Base-by-base conservation (phyloP, 441 rosid genomes). In the Adansonia gregorii region DNA sequence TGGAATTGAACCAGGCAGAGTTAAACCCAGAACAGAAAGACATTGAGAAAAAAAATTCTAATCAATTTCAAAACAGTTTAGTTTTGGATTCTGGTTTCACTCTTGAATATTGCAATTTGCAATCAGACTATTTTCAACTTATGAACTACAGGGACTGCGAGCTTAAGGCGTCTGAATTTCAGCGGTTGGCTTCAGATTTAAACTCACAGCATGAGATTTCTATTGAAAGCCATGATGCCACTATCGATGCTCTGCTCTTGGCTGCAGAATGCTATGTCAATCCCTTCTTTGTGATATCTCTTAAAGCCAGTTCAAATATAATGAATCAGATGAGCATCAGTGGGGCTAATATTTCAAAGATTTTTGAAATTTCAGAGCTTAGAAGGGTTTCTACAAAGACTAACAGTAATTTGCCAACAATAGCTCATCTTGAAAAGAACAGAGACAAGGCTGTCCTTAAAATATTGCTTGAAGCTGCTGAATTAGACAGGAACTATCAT, bases 261-360 rank as follows among this genome's bases (percentile, higher is more conserved):
- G 97, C 98, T 59, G 98, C 97, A 60, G 98, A 93, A 86, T 93
- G 98, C 83, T 90, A 93, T 79, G 89, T 93, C 82, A 93, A 92
- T 82, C 97, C 98, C 2, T 92, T 87, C 82, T 93, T 93, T 79
- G 82, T 92, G 88, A 84, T 79, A 75, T 89, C 94, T 45, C 84
- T 83, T 69, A 81, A 75, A 67, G 81, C 87, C 79, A 61, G 86
- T 78, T 67, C 87, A 76, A 83, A 80, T 24, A 51, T 63, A 52
- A 68, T 71, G 70, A 79, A 73, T 65, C 71, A 82, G 31, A 54
- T 69, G 81, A 82, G 81, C 43, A 24, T 58, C 51, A 54, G 75
- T 48, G 80, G 81, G 56, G 31, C 78, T 74, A 78, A 70, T 77
- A 73, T 66, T 70, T 80, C 83, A 48, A 81, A 81, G 70, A 48